Base-by-base conservation (phyloP, 1,139 yeast species). In the Meyerozyma sp. region DNA sequence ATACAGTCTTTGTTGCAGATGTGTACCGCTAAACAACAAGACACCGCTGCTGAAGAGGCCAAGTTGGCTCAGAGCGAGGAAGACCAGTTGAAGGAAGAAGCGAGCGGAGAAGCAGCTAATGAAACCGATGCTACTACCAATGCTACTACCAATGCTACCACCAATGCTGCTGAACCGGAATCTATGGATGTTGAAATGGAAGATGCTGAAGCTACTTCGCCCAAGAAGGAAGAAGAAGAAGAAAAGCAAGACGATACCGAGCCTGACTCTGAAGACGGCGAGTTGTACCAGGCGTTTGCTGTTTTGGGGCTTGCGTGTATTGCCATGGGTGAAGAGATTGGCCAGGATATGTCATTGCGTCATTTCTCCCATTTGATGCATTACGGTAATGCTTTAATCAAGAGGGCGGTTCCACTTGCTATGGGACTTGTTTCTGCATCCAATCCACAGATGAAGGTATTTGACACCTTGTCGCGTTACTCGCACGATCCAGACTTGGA, bases 301-400 rank as follows among this genome's bases (percentile, higher is more conserved):
- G 98, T 94, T 18, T 75, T 94, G 43, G 98, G 98, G 47, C 78
- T 94, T 54, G 98, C 98, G 0, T 77, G 86, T 54, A 87, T 94
- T 59, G 95, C 98, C 25, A 84, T 94, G 89, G 98, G 99, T 49
- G 99, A 94, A 65, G 96, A 89, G 51, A 88, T 94, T 64, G 98
- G 98, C 36, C 95, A 87, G 63, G 98, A 93, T 56, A 94, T 94
- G 98, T 84, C 94, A 11, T 71, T 93, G 57, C 93, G 98, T 63
- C 98, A 94, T 66, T 93, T 91, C 61, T 91, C 96, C 42, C 98
- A 94, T 64, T 75, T 91, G 64, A 90, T 94, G 96, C 98, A 94
- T 66, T 94, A 93, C 62, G 98, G 98, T 47, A 93, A 90, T 55
- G 82, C 95, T 16, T 79, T 88, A 50, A 88, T 93, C 49, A 85